Base-by-base conservation (phyloP, 495 filamentous ascomycete species). In the Entonaema liquescens region DNA sequence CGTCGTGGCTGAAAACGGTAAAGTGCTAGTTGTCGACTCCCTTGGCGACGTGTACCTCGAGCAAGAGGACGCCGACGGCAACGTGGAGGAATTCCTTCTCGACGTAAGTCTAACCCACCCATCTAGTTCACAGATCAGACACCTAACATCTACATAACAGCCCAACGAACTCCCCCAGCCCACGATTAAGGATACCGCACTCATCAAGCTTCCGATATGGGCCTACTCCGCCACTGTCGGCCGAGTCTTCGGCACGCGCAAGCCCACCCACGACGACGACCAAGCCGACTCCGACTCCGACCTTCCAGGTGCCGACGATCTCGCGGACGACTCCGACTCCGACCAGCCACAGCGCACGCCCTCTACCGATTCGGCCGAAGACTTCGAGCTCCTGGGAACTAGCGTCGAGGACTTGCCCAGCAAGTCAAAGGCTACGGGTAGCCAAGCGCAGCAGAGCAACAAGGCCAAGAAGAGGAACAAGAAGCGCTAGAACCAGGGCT, bases 1-100 rank as follows among this genome's bases (percentile, higher is more conserved):
- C 11, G 91, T 98, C 19, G 86, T 93, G 26, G 94, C 94, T 2
- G 91, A 97, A 83, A 99, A 99, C 76, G 95, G 95, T 44, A 99
- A 99, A 81, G 85, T 95, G 0, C 79, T 98, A 40, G 91, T 99
- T 66, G 95, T 99, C 6, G 95, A 99, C 79, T 92, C 92, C 0
- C 81, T 89, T 17, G 95, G 95, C 6, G 93, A 96, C 76, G 95
- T 99, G 25, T 99, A 91, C 79, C 83, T 99, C 13, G 93, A 98
- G 74, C 92, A 97, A 68, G 89, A 91, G 71, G 91, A 91, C 29
- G 93, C 95, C 74, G 91, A 97, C 6, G 96, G 95, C 36, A 87
- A 92, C 26, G 86, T 84, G 12, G 86, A 90, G 56, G 94, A 98
- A 76, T 96, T 88, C 76, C 79, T 97, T 71, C 87, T 99, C 56